Base-by-base conservation (phyloP, 108 stramenopile species). In the Skeletonema tropicum region DNA sequence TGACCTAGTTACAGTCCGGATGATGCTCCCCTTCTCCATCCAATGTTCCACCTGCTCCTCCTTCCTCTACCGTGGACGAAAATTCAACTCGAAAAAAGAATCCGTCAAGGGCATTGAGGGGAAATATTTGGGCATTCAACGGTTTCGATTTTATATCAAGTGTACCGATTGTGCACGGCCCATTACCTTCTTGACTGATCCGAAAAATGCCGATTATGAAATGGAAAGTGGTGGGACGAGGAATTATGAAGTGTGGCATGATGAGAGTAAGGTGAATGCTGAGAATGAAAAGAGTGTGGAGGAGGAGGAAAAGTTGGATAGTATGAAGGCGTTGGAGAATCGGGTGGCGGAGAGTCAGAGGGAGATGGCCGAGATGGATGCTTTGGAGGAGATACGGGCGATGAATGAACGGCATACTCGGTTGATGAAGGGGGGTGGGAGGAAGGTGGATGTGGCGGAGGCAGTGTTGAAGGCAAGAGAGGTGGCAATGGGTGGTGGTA, bases 11-110 rank as follows among this genome's bases (percentile, higher is more conserved):
- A 86, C 94, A 42, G 93, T 97, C 12, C 97, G 98, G 30, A 99
- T 99, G 97, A 99, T 98, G 98, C 81, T 99, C 45, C 98, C 98
- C 64, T 98, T 98, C 88, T 84, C 86, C 19, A 78, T 99, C 45
- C 96, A 97, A 74, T 99, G 98, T 71, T 79, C 81, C 30, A 96
- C 90, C 15, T 99, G 98, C 73, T 84, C 88, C 29, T 91, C 96
- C 25, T 98, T 97, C 78, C 86, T 99, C 80, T 98, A 98, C 77
- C 93, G 96, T 8, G 91, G 98, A 8, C 90, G 96, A 3, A 99
- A 99, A 77, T 99, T 99, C 88, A 99, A 99, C 74, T 90, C 87
- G 55, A 90, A 93, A 52, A 97, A 97, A 74, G 98, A 99, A 70
- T 73, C 87, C 67, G 87, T 97, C 76, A 81, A 85, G 39, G 98